Base-by-base conservation (phyloP, 2,329 filamentous ascomycete species). In the Kalmusia sp. region DNA sequence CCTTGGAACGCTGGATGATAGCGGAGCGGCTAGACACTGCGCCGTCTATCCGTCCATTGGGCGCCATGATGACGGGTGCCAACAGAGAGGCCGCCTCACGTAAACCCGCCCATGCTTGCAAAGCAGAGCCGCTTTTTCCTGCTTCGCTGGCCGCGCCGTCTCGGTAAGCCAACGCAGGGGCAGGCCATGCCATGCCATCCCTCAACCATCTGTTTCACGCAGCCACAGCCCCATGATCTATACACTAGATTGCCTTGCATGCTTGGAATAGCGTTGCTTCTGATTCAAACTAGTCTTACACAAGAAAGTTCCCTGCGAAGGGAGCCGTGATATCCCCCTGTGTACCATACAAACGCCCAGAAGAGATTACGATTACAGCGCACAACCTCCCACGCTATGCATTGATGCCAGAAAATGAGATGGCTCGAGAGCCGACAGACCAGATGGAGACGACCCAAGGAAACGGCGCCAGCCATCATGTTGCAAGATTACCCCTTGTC, bases 311-410 rank as follows among this genome's bases (percentile, higher is more conserved):
- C 55, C 41, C 53, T 49, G 33, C 25, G 50, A 21, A 37, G 31
- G 24, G 34, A 43, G 53, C 43, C 24, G 25, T 61, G 55, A 54
- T 52, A 55, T 59, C 59, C 52, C 59, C 52, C 37, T 47, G 50
- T 52, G 51, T 51, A 62, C 30, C 47, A 55, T 55, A 22, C 28
- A 52, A 54, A 50, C 51, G 39, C 51, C 51, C 8, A 52, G 59
- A 54, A 33, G 34, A 57, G 58, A 59, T 41, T 41, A 30, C 49
- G 54, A 60, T 62, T 65, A 65, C 61, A 62, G 52, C 51, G 53
- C 50, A 52, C 55, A 35, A 47, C 58, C 49, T 24, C 56, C 58
- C 57, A 52, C 51, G 58, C 62, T 55, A 61, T 67, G 65, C 65
- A 59, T 58, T 55, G n/a, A 54, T 49, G 50, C 50, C 52, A 43